phyloP scores from a whole-genome alignment of 768 basidiomycete genomes.

The Tephrocybe sp. region DNA sequence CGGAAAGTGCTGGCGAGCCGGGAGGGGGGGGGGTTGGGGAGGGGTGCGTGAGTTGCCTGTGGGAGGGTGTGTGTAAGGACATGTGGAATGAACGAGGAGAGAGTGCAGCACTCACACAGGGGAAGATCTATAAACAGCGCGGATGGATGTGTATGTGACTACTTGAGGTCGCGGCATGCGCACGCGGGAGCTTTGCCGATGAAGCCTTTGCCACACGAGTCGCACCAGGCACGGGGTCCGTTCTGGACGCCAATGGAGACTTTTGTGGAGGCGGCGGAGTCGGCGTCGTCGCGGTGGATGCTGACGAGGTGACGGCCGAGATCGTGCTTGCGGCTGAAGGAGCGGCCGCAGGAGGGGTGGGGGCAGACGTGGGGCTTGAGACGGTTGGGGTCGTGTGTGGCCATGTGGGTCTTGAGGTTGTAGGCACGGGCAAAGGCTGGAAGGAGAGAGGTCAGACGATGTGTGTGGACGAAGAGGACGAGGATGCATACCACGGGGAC shows the following conservation, averaged over 20 bases:
- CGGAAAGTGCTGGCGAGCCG: slow-evolving; percentile 39
- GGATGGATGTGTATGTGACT: no score
- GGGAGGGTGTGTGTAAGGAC: not conserved
- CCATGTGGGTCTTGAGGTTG: slow-evolving; percentile 94
- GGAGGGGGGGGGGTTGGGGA: no score
- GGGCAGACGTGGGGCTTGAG: slow-evolving; percentile 89
- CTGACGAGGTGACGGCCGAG: slow-evolving; percentile 86
- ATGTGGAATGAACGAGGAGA: not conserved
- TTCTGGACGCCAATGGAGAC: slow-evolving; percentile 70
- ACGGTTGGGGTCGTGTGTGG: slow-evolving; percentile 91
- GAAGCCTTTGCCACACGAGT: slow-evolving; percentile 70
- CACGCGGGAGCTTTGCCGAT: slow-evolving; percentile 55
- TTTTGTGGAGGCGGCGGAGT: slow-evolving; percentile 37
- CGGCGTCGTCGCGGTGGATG: slow-evolving; percentile 74
- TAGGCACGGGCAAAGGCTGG: slow-evolving; percentile 90
- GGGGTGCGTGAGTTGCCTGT: slow-evolving; percentile 27
- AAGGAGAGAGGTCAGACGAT: slow-evolving; percentile 13
- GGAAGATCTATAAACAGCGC: no score
- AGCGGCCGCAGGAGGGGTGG: slow-evolving; percentile 81
- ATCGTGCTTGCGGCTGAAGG: slow-evolving; percentile 94
- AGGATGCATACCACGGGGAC: slow-evolving; percentile 67
- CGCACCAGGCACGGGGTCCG: slow-evolving; percentile 68
- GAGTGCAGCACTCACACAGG: slow-evolving; percentile 30
- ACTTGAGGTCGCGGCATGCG: slow-evolving; percentile 68
- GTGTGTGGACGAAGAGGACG: slow-evolving; percentile 2